Conservation (phyloP, 371 early-diverging fungal species). For the Mortierella sp. region DNA sequence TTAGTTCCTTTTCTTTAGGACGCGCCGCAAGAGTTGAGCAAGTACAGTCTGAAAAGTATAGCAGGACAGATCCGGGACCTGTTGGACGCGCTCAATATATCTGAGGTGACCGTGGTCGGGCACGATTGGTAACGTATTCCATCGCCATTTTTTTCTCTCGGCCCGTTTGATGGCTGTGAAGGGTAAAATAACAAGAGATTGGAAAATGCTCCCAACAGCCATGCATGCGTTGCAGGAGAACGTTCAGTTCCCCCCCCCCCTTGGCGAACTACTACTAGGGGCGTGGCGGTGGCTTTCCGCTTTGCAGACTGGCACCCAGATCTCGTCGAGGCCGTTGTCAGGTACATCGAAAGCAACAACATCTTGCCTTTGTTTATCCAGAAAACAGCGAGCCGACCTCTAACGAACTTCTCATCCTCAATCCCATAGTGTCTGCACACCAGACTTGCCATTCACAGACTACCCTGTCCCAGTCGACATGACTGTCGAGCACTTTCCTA, state of each 20-base stretch:
- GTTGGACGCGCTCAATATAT: background rate
- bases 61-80: background rate
- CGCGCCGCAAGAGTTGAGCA: background rate
- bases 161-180: no score
- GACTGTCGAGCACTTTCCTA: background rate
- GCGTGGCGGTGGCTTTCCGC: background rate
- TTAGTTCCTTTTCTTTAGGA: background rate
- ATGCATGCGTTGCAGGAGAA: background rate
- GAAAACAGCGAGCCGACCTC: no score
- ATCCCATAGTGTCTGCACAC: background rate
- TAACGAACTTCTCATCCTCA: background rate
- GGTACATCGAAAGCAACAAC: no score
- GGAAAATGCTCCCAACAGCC: background rate
- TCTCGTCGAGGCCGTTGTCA: background rate
- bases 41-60: background rate
- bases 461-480: background rate
- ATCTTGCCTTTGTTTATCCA: no score
- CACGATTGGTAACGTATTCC: no score
- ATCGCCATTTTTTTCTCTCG: no score
- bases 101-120: background rate
- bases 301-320: no score
- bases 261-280: background rate
- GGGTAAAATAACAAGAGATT: background rate
- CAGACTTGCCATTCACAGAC: background rate
- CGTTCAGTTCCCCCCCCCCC: no score